phyloP scores from a whole-genome alignment of 2,329 filamentous ascomycete genomes.

The Thermochaetoides dissita region DNA sequence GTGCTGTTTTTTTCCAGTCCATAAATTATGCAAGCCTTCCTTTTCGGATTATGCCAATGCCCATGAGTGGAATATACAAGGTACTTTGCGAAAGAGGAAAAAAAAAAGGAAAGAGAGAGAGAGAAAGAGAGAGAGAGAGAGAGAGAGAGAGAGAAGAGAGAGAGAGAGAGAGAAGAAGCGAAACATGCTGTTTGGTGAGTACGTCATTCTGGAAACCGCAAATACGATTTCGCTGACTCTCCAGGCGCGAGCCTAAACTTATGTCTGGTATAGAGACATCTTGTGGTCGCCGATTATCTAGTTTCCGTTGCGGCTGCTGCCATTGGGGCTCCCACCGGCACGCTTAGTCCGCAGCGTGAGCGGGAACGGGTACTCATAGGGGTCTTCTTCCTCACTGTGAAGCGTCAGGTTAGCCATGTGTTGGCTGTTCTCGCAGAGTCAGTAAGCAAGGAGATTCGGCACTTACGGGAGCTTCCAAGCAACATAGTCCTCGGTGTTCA shows the following conservation, averaged over 20 bases:
- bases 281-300: constrained; percentile 26
- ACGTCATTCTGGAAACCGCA: too few relatives aligned
- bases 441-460: background rate
- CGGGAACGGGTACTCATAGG: constrained; percentile 53
- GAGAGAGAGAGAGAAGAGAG: background rate
- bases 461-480: constrained; percentile 97
- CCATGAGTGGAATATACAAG: too few relatives aligned
- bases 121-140: background rate
- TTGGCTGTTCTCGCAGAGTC: background rate
- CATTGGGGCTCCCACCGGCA: too few relatives aligned
- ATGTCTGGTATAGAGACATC: too few relatives aligned
- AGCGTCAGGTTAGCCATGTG: constrained; percentile 18
- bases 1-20: too few relatives aligned
- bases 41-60: too few relatives aligned
- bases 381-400: constrained; percentile 80
- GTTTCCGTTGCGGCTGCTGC: constrained; percentile 17
- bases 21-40: too few relatives aligned
- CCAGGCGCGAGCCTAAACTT: too few relatives aligned
- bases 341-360: constrained; percentile 42
- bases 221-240: too few relatives aligned
- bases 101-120: too few relatives aligned
- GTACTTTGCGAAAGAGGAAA: too few relatives aligned
- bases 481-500: constrained; percentile 94
- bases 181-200: background rate
- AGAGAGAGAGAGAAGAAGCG: background rate